phyloP scores from a whole-genome alignment of 78 protist species.

The Polysphondylium violaceum region DNA sequence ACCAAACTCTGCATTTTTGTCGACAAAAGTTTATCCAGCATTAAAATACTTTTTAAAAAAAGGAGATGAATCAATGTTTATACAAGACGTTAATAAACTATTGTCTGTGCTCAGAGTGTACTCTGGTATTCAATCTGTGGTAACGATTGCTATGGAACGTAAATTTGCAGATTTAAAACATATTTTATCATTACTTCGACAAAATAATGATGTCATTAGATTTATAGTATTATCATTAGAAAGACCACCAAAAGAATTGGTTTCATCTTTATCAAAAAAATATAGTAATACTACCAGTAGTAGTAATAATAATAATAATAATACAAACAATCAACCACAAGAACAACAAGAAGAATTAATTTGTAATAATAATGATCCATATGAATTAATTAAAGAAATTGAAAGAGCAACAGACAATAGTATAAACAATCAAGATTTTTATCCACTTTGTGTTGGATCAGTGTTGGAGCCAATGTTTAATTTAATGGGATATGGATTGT shows the following conservation, averaged over 20 bases:
- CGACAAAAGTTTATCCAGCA: constrained; percentile 60
- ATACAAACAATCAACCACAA: neutral
- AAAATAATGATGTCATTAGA: constrained; percentile 58
- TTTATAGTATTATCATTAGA: constrained; percentile 62
- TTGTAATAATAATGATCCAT: constrained; percentile 51
- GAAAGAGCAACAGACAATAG: constrained; percentile 27
- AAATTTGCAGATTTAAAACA: constrained; percentile 38
- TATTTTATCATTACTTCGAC: constrained; percentile 9
- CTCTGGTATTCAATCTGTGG: constrained; percentile 62
- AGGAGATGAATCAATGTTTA: constrained; percentile 48
- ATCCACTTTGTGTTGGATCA: constrained; percentile 36
- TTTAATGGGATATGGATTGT: constrained; percentile 75
- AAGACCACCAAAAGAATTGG: constrained; percentile 75
- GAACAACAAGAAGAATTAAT: neutral
- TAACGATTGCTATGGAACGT: constrained; percentile 63
- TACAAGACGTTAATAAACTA: constrained; percentile 18
- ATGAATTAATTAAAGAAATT: constrained; percentile 68
- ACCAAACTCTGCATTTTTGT: neutral
- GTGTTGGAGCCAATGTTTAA: constrained; percentile 72
- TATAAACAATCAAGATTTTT: constrained; percentile 43
- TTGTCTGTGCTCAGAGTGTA: constrained; percentile 13
- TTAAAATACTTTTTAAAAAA: constrained; percentile 64
- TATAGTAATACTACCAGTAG: neutral
- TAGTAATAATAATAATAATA: neutral
- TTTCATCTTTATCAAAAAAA: constrained; percentile 11